Evolutionary conservation across 2,329 filamentous ascomycete species (phyloP).

Genomic region (Biscogniauxia marginata): DNA sequence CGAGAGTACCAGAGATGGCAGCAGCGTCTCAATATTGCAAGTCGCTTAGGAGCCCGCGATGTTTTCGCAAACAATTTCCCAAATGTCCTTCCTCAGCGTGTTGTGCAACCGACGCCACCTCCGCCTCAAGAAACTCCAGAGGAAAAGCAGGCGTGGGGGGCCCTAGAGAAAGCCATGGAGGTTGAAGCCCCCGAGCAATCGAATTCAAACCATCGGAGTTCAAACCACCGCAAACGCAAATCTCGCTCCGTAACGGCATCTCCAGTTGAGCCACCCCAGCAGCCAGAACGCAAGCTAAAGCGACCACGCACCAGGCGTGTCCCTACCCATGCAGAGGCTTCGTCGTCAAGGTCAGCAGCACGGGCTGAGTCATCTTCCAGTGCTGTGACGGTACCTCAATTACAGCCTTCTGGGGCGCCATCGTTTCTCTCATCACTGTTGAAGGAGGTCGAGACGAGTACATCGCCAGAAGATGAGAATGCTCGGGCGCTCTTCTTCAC

Average conservation of each 20-base stretch:
- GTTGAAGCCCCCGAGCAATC: constrained; percentile 50
- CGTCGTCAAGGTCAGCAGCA: constrained; percentile 35
- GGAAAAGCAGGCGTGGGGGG: constrained; percentile 84
- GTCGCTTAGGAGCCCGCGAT: constrained; percentile 71
- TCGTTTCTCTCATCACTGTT: constrained; percentile 85
- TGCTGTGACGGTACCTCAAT: constrained; percentile 21
- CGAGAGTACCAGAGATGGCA: constrained; percentile 74
- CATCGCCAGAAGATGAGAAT: constrained; percentile 57
- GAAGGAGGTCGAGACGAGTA: constrained; percentile 76
- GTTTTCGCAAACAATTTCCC: constrained; percentile 66
- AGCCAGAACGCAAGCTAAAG: constrained; percentile 82
- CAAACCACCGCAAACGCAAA: constrained; percentile 70
- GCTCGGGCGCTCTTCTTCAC: constrained; percentile 40
- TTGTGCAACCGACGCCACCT: constrained; percentile 56
- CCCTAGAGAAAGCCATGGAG: constrained; percentile 80
- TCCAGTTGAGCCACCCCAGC: constrained; percentile 63
- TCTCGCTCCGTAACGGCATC: constrained; percentile 68
- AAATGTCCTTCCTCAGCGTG: constrained; percentile 56
- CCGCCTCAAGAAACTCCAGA: constrained; percentile 68
- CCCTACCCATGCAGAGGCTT: constrained; percentile 47
- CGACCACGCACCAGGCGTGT: constrained; percentile 77
- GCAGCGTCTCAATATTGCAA: constrained; percentile 77
- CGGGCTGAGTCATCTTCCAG: constrained; percentile 6
- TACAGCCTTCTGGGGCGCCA: constrained; percentile 48
- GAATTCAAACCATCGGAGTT: constrained; percentile 41